Evolutionary conservation across 108 stramenopile genomes (phyloP).

Genomic region (Cyclostephanos invisitatus): DNA sequence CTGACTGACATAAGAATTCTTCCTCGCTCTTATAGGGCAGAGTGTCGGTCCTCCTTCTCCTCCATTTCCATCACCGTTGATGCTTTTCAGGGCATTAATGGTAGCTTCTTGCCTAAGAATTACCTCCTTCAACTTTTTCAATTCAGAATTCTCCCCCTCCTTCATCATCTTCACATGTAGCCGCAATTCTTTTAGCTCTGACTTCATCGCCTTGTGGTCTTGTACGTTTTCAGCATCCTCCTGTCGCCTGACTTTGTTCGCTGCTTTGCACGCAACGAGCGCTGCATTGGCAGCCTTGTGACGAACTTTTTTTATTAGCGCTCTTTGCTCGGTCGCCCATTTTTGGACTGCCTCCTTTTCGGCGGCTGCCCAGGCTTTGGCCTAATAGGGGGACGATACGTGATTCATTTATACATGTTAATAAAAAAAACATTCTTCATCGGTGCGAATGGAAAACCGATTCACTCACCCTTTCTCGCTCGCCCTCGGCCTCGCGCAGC

Average conservation of each 20-base stretch:
- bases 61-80: neutral
- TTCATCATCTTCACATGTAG: constrained; percentile 69
- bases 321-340: constrained; percentile 49
- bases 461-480: constrained; percentile 41
- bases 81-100: constrained; percentile 18
- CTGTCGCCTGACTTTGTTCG: constrained; percentile 16
- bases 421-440: neutral
- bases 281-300: constrained; percentile 56
- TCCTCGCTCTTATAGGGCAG: constrained; percentile 13
- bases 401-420: neutral
- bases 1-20: neutral
- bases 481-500: constrained; percentile 49
- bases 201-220: constrained; percentile 40
- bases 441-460: neutral
- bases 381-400: constrained; percentile 10
- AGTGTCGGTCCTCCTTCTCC: constrained; percentile 14
- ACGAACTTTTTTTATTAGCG: constrained; percentile 41
- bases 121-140: constrained; percentile 36
- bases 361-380: constrained; percentile 52
- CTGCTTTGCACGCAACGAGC: constrained; percentile 42
- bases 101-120: constrained; percentile 38
- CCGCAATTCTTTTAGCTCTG: constrained; percentile 65
- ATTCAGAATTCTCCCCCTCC: constrained; percentile 48
- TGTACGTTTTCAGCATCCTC: neutral
- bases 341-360: constrained; percentile 48